These are phyloP conservation scores for Uronychia binucleata DNA, from an alignment of 73 alveolate genomes.

Conservation along the genomic window DNA sequence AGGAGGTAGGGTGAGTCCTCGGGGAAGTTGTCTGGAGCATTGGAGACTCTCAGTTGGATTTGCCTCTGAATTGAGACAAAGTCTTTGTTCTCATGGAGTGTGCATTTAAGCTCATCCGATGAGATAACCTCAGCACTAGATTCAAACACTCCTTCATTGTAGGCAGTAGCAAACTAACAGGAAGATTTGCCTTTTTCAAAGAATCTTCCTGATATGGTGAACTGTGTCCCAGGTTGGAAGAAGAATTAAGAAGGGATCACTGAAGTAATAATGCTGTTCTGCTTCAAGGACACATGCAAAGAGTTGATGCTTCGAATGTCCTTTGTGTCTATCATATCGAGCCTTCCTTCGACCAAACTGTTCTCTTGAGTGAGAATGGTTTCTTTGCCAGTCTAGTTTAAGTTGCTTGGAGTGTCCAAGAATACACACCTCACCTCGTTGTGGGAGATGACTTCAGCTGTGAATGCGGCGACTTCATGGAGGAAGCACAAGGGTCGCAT, in stretches of 20 bases:
- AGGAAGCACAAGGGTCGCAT: not conserved
- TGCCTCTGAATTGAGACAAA: not conserved
- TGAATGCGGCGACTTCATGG: not conserved
- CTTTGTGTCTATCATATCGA: not conserved
- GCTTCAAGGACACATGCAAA: not conserved
- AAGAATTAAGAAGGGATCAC: not conserved
- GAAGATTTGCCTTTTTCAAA: not conserved
- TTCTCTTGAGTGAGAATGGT: not conserved
- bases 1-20: too few species aligned
- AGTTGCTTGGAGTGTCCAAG: not conserved
- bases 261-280: not conserved
- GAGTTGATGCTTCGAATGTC: not conserved
- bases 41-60: not conserved
- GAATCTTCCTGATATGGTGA: not conserved
- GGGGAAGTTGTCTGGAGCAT: not conserved
- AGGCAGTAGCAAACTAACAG: not conserved
- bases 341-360: not conserved
- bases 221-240: not conserved
- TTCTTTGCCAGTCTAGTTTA: not conserved
- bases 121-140: not conserved
- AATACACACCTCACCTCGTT: not conserved
- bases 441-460: not conserved
- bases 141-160: not conserved
- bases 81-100: not conserved
- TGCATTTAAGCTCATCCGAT: not conserved